Evolutionary conservation across 306 rosid genomes (phyloP).

Genomic region (Cercis canadensis): DNA sequence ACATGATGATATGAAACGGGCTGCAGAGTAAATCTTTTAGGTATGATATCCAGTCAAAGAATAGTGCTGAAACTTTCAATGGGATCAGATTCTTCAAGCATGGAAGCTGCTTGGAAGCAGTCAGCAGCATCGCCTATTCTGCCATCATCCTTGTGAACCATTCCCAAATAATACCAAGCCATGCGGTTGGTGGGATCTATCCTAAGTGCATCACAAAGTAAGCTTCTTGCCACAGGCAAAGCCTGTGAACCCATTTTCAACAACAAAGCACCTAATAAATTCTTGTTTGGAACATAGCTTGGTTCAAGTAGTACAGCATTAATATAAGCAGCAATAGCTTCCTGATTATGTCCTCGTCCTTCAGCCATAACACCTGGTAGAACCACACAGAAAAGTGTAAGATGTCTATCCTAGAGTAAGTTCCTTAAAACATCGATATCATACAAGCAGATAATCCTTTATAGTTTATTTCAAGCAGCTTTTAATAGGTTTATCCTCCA

Average conservation of each 20-base stretch:
- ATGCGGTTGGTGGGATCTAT: constrained; percentile 76
- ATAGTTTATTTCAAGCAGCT: neutral
- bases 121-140: constrained; percentile 77
- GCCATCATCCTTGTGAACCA: constrained; percentile 78
- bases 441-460: neutral
- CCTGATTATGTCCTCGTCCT: constrained; percentile 62
- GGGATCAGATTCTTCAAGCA: constrained; percentile 93
- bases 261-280: constrained; percentile 57
- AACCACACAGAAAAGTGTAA: constrained; percentile 24
- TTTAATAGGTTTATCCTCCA: constrained; percentile 8
- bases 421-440: too few relatives aligned
- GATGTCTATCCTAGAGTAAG: neutral
- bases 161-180: constrained; percentile 89
- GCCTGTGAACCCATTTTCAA: constrained; percentile 57
- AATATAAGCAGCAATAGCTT: constrained; percentile 57
- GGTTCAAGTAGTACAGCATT: constrained; percentile 71
- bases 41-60: constrained; percentile 44
- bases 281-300: constrained; percentile 71
- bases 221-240: constrained; percentile 75
- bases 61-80: constrained; percentile 74
- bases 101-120: constrained; percentile 95
- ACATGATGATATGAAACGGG: constrained; percentile 20
- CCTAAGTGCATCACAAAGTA: constrained; percentile 80
- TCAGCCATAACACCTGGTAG: constrained; percentile 70
- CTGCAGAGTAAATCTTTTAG: constrained; percentile 14